phyloP scores from a whole-genome alignment of 2,329 filamentous ascomycete species.

The Berkeleyomyces rouxiae region DNA sequence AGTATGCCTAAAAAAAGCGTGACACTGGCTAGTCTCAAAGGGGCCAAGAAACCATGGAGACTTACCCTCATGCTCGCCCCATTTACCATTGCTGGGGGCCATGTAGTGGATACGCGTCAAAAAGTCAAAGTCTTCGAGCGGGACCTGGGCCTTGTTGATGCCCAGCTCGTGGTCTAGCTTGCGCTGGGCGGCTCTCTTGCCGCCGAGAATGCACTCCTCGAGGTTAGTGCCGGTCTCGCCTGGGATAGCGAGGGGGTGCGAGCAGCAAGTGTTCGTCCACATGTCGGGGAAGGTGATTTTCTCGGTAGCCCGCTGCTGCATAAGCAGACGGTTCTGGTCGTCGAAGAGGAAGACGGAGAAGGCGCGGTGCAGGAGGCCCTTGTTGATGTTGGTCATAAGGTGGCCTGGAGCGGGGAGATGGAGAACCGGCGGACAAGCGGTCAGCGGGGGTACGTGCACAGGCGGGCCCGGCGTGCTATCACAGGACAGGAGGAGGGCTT shows the following conservation, averaged over 20 bases:
- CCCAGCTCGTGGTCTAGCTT: constrained; percentile 93
- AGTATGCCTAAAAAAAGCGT: not conserved
- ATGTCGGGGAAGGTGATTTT: constrained; percentile 99
- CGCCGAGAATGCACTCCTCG: constrained; percentile 63
- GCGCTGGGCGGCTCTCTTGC: constrained; percentile 79
- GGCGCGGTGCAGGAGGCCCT: constrained; percentile 86
- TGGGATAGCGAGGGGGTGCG: constrained; percentile 81
- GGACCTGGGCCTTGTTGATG: constrained; percentile 77
- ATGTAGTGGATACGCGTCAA: constrained; percentile 96
- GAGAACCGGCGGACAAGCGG: not conserved
- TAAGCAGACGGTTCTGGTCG: constrained; percentile 74
- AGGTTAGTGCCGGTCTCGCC: constrained; percentile 78
- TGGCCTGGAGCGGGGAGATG: constrained; percentile 48
- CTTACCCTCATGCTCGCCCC: constrained; percentile 97
- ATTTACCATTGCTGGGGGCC: constrained; percentile 89
- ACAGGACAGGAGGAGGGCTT: constrained; percentile 23
- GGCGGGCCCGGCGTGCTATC: not conserved
- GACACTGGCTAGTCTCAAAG: not conserved
- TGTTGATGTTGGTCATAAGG: constrained; percentile 96
- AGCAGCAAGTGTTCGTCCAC: constrained; percentile 99
- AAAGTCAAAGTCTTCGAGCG: constrained; percentile 80
- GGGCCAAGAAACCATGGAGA: constrained; percentile 14
- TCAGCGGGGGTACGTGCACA: not conserved
- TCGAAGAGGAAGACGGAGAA: constrained; percentile 99
- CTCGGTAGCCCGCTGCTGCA: constrained; percentile 87